phyloP scores from a whole-genome alignment of 2,329 filamentous ascomycete genomes.

The Aureobasidium uvarum region DNA sequence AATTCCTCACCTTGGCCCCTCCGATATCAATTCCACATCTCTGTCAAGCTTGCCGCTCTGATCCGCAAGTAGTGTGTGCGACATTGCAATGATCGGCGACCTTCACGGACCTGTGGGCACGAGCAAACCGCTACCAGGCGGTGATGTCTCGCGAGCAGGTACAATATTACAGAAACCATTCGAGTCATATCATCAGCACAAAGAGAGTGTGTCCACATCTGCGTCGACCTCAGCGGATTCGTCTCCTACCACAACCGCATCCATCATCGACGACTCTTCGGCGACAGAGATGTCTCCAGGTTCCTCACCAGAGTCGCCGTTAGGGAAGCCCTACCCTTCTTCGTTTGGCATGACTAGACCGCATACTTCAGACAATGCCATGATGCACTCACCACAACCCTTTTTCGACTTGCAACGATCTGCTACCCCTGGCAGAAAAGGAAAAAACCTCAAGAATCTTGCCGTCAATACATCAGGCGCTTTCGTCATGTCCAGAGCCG shows the following conservation, averaged over 20 bases:
- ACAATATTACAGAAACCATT: constrained; percentile 11
- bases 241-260: constrained; percentile 90
- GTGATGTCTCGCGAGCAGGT: constrained; percentile 19
- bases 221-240: constrained; percentile 85
- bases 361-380: constrained; percentile 48
- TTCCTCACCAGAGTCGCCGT: constrained; percentile 86
- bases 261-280: constrained; percentile 86
- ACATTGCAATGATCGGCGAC: constrained; percentile 17
- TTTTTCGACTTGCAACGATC: constrained; percentile 53
- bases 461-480: constrained; percentile 67
- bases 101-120: constrained; percentile 13
- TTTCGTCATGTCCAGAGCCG: constrained; percentile 47
- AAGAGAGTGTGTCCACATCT: constrained; percentile 74
- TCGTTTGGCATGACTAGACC: constrained; percentile 60
- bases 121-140: constrained; percentile 23
- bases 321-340: constrained; percentile 68
- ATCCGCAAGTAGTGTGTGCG: constrained; percentile 7
- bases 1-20: not conserved
- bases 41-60: not conserved
- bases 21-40: not conserved
- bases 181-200: constrained; percentile 59
- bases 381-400: constrained; percentile 55
- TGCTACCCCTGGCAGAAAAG: constrained; percentile 60
- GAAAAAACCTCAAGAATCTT: constrained; percentile 80
- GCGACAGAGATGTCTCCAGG: constrained; percentile 88